Evolutionary conservation across 2,329 filamentous ascomycete genomes (phyloP), one percentile per base, ranked within the genome.

Genomic region (Balansia obtecta): DNA sequence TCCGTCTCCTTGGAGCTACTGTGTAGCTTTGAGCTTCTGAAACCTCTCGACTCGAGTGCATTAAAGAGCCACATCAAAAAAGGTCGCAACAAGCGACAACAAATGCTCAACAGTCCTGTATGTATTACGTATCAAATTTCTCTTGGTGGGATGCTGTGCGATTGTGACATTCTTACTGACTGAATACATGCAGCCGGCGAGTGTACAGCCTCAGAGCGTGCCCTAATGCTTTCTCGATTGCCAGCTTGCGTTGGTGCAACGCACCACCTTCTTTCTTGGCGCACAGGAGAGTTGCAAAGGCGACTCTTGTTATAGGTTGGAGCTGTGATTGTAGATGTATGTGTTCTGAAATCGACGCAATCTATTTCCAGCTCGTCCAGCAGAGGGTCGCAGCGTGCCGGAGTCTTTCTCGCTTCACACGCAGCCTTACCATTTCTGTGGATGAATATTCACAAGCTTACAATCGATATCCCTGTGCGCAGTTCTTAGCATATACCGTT

Each of bases 21-120:
- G 1, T 98, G 93, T 71, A 96, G 90, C 65, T 98, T 98, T 63
- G 93, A 98, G 69, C 76, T 98, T 15, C 76, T 98, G 53, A 98
- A 98, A 68, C 93, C 93, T 8, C 77, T 98, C 45, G 93, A 98
- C 68, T 96, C 90, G 12, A 94, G 87, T 60, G 91, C 91, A 34
- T 75, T 98, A 54, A 98, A 98, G 77, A 96, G 85, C 60, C 93
- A 98, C 64, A 98, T 98, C 69, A 98, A 98, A 75, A 97, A 96
- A 73, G 90, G 90, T 54, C 80, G 90, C 54, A 95, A 90, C 70
- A 94, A 94, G 75, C 80, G 91, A 54, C 88, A 95, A 68, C 91
- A 83, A 68, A 94, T 95, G 79, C 77, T 96, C 53, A 96, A 95
- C 75, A 95, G 89, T 73, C 91, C 91, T 64, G 88, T 94, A 82